These are phyloP conservation scores for Bretziella fagacearum DNA, from an alignment of 2,329 filamentous ascomycete species.

Conservation along the genomic window DNA sequence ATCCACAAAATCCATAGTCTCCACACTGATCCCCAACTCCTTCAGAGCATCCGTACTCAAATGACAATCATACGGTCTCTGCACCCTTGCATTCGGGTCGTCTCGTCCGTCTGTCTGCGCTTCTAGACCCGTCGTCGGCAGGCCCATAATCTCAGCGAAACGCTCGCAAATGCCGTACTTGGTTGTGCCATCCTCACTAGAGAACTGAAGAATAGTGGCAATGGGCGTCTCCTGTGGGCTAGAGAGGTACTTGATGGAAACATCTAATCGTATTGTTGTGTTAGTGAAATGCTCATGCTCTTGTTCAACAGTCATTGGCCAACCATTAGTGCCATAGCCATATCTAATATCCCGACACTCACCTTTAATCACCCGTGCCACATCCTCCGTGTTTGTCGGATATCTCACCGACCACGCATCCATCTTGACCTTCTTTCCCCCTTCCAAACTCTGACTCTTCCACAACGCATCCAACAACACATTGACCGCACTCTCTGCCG, in stretches of 20 bases:
- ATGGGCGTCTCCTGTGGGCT: conserved; percentile 33
- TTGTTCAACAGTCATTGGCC: neutral
- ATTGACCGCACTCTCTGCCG: conserved; percentile 69
- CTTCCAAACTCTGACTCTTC: conserved; percentile 55
- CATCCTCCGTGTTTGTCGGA: conserved; percentile 78
- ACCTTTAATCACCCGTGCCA: conserved; percentile 59
- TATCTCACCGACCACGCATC: conserved; percentile 75
- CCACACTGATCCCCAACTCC: conserved; percentile 57
- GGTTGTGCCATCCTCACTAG: conserved; percentile 69
- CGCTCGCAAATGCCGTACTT: conserved; percentile 77
- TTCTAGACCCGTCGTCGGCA: conserved; percentile 51
- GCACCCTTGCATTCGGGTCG: conserved; percentile 51
- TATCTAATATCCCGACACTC: too few species aligned
- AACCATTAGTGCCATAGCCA: neutral
- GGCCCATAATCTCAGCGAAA: conserved; percentile 63
- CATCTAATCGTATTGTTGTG: conserved; percentile 38
- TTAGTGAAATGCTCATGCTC: too few species aligned
- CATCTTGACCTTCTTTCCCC: conserved; percentile 49
- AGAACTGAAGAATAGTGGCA: conserved; percentile 65
- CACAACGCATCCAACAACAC: conserved; percentile 59
- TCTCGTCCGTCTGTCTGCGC: conserved; percentile 53
- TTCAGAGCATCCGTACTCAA: conserved; percentile 58
- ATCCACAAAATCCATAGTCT: conserved; percentile 54
- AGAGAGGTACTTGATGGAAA: conserved; percentile 50
- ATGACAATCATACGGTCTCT: conserved; percentile 78